Evolutionary conservation across 306 rosid genomes (phyloP), one percentile per base, ranked within the genome.

Genomic region (Begonia masoniana): DNA sequence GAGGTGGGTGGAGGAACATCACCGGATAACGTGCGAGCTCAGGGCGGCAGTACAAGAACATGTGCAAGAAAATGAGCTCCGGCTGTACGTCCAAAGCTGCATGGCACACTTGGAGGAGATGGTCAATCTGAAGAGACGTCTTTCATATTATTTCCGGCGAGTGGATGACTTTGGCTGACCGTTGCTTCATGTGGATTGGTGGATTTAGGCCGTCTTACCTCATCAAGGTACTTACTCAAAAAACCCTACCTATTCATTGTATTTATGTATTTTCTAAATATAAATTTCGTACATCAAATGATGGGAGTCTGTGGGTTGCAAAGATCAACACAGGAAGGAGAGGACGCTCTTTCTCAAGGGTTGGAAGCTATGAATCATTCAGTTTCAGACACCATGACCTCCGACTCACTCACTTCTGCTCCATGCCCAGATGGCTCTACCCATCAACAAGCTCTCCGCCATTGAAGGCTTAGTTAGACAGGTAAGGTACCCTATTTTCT

Each of bases 141-240:
- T 86, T 86, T 59, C 95, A 92, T 59, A 68, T 92, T 8, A 75
- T 86, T 47, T 86, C 96, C 45, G 99, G 99, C 66, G 72, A 72
- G 80, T 92, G 99, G 99, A 87, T 75, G 65, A 81, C 95, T 43
- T 94, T 95, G 6, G 95, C 93, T 16, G 99, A 92, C 60, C 80
- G 99, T 6, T 92, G 96, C 70, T 86, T 83, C 73, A 72, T 92
- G 87, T 92, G 99, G 99, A 86, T 92, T 41, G 99, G 96, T 48
- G 99, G 87, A 42, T 86, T 75, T 68, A 73, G 80, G 59, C 96
- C 99, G 10, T 92, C 99, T 36, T 86, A 86, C 51, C 72, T 92
- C 86, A 83, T 92, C 57, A 92, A 92, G 96, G 99, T 92, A 64
- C 43, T 0, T 35, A n/a, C 39, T 45, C 6, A 12, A 45, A 24